Evolutionary conservation across 306 rosid species (phyloP).

Genomic region (Castanospermum australe): DNA sequence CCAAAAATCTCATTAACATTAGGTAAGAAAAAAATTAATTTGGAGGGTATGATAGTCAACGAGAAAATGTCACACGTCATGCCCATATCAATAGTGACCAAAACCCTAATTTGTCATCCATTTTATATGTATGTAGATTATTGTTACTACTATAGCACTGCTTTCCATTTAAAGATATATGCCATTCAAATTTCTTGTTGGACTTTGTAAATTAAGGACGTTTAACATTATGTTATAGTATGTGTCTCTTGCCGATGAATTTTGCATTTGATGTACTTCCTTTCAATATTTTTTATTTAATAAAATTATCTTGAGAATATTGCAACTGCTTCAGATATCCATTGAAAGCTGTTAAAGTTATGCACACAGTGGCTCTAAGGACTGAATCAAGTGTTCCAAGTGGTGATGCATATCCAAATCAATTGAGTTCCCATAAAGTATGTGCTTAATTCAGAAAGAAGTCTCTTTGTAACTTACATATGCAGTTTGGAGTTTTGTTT

Average conservation of each 20-base stretch:
- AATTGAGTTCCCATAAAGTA: conserved; percentile 51
- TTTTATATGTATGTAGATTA: background rate
- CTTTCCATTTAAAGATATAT: conserved; percentile 7
- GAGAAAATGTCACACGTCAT: too few relatives aligned
- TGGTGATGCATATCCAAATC: conserved; percentile 48
- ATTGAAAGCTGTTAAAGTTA: conserved; percentile 90
- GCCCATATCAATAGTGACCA: too few relatives aligned
- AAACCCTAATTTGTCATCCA: background rate
- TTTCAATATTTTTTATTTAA: conserved; percentile 1
- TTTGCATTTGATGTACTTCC: background rate
- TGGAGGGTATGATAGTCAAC: too few relatives aligned
- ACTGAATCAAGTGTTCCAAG: conserved; percentile 64
- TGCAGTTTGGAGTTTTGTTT: conserved; percentile 11
- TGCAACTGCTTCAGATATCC: conserved; percentile 67
- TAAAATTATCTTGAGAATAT: conserved; percentile 21
- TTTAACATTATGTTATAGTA: background rate
- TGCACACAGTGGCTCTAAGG: conserved; percentile 89
- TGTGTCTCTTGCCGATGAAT: background rate
- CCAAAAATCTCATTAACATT: too few relatives aligned
- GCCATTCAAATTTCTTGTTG: background rate
- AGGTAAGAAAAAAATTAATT: too few relatives aligned
- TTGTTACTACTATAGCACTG: background rate
- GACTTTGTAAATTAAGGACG: background rate
- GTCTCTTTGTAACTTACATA: background rate
- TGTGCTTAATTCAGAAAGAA: conserved; percentile 11